These are phyloP conservation scores for Aureobasidium namibiae DNA, from an alignment of 2,329 filamentous ascomycete genomes.

Conservation along the genomic window DNA sequence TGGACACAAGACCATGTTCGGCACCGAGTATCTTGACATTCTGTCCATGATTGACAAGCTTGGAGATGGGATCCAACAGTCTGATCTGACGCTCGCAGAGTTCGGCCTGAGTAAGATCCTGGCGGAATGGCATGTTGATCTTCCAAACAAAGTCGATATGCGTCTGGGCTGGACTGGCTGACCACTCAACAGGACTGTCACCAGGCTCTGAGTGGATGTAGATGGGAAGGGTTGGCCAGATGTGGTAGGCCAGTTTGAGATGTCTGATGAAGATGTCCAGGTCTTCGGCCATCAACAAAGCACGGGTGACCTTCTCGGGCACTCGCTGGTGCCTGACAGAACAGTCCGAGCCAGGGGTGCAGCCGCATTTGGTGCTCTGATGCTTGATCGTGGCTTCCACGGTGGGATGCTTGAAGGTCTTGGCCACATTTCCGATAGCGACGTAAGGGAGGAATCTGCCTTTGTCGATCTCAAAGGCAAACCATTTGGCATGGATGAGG, in stretches of 20 bases:
- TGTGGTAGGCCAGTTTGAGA: neutral
- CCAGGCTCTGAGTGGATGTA: neutral
- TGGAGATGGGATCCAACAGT: constrained; percentile 5
- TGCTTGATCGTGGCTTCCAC: constrained; percentile 5
- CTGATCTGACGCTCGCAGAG: neutral
- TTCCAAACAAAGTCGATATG: constrained; percentile 4
- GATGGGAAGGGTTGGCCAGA: constrained; percentile 2
- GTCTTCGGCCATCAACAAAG: neutral
- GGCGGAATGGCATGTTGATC: neutral
- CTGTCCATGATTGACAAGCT: neutral
- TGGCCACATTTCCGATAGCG: neutral
- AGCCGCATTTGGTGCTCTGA: neutral
- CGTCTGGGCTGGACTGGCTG: constrained; percentile 1
- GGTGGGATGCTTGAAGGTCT: neutral
- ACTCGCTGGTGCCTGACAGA: neutral
- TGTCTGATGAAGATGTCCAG: constrained; percentile 4
- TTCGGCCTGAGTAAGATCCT: neutral
- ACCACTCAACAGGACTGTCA: neutral
- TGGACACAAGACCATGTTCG: neutral
- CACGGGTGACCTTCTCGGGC: neutral
- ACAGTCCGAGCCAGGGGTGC: neutral
- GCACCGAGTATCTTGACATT: constrained; percentile 2
- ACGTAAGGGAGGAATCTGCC: constrained; percentile 3
- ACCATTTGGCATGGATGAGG: neutral
- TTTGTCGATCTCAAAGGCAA: constrained; percentile 3